Percentiles rank a stretch among this genome's conserved stretches.
Conservation (phyloP, 2,329 filamentous ascomycete genomes). For the Phyllosticta ampelicida region DNA sequence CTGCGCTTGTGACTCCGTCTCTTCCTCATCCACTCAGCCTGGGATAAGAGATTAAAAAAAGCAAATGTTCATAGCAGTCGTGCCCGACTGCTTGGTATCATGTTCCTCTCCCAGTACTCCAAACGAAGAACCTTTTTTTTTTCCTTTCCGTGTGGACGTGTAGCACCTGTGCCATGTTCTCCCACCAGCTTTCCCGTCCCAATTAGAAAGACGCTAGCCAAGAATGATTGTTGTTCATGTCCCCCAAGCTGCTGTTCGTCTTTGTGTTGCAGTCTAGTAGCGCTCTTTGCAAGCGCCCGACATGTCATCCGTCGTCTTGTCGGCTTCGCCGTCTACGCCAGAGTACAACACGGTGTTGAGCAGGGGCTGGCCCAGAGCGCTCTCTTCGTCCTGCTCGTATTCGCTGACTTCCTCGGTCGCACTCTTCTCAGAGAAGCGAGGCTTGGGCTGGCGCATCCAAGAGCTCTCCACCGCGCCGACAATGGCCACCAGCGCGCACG, state of each 20-base stretch:
- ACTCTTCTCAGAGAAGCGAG: conserved; percentile 13
- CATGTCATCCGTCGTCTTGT: conserved; percentile 5
- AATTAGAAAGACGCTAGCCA: not conserved
- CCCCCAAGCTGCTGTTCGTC: not conserved
- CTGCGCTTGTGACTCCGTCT: not conserved
- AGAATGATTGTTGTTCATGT: not conserved
- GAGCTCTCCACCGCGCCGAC: conserved; percentile 65
- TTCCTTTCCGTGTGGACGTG: conserved; percentile 1
- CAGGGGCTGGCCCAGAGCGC: conserved; percentile 17
- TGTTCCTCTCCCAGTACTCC: conserved; percentile 7
- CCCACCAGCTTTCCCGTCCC: not conserved
- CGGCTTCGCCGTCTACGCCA: conserved; percentile 2
- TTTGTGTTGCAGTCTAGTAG: not conserved
- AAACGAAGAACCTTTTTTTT: not conserved
- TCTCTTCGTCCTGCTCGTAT: conserved; percentile 22
- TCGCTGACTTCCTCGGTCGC: conserved; percentile 12
- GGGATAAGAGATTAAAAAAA: not conserved
- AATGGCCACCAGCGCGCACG: conserved; percentile 64
- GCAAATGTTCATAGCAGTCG: conserved; percentile 10
- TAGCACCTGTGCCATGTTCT: not conserved
- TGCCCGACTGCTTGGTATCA: conserved; percentile 9
- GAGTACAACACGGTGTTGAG: conserved; percentile 11
- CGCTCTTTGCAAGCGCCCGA: conserved; percentile 4
- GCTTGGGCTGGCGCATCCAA: conserved; percentile 57
- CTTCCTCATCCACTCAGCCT: not conserved